Base-by-base conservation (phyloP, 2,329 filamentous ascomycete species). In the Chalara sp. region DNA sequence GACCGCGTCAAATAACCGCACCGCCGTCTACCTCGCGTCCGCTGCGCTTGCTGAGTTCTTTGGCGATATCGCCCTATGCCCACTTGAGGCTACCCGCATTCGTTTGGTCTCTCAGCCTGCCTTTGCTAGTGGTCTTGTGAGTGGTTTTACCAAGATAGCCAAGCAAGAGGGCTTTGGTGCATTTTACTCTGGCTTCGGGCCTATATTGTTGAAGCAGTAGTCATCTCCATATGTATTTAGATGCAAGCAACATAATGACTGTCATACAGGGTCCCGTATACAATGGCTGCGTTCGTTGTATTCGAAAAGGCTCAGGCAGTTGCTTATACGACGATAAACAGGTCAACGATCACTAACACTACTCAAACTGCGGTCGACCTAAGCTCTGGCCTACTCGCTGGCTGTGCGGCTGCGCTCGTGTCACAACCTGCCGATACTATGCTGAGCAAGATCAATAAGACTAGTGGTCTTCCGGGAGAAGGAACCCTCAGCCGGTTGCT, bases 361-460 rank as follows among this genome's bases (percentile, higher is more conserved):
- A 76, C 78, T 64, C 87, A 92, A 77, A 95, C 89, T 61, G 73
- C 75, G 70, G 81, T 88, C 76, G 93, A 95, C 82, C 78, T 95
- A 62, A 80, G 81, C 55, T 85, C 84, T 64, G 85, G 85, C 83
- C 76, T 88, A 57, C 76, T 87, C 62, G 85, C 85, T 63, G 80
- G 89, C 86, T 89, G 95, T 75, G 89, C 88, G 65, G 89, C 89
- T 64, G 89, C 89, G 68, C 69, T 92, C 64, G 80, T 95, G 69
- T 95, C 89, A 57, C 89, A 95, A 77, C 89, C 89, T 63, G 89
- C 89, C 70, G 89, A 95, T 72, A 95, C 89, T 68, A 95, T 95
- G 89, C 84, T 95, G 59, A 87, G 81, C 75, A 93, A 92, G 83
- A 93, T 95, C 80, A 95, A 95, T 86, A 93, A 93, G 86, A 89